These are phyloP conservation scores for Neophaeococcomyces aloes DNA, from an alignment of 2,329 filamentous ascomycete species.

Conservation along the genomic window DNA sequence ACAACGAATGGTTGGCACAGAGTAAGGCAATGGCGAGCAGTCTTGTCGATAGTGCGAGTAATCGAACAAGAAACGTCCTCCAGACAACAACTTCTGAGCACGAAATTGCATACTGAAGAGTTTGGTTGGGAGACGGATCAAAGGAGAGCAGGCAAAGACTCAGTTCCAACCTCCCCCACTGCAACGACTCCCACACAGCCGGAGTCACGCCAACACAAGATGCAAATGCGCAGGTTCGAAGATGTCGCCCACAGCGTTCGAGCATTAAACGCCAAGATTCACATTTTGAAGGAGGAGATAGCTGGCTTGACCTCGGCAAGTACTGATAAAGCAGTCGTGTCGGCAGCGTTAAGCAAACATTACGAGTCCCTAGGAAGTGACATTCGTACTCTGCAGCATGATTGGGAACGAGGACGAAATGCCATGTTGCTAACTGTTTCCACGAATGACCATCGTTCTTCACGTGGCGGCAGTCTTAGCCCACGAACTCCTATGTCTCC, in stretches of 20 bases:
- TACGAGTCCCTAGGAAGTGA: constrained; percentile 93
- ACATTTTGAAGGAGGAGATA: constrained; percentile 81
- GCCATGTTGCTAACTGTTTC: constrained; percentile 67
- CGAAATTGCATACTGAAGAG: constrained; percentile 13
- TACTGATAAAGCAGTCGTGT: constrained; percentile 58
- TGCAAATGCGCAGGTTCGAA: constrained; percentile 78
- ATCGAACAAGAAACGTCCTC: constrained; percentile 41
- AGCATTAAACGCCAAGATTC: constrained; percentile 87
- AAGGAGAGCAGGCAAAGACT: constrained; percentile 1
- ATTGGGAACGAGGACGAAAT: constrained; percentile 82
- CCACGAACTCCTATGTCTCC: constrained; percentile 34
- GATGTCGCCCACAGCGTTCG: constrained; percentile 83
- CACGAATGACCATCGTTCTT: constrained; percentile 30
- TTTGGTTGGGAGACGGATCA: constrained; percentile 7
- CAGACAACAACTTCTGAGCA: constrained; percentile 10
- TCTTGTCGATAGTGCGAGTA: constrained; percentile 63
- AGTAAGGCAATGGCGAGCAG: constrained; percentile 42
- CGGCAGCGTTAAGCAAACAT: constrained; percentile 68
- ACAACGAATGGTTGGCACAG: constrained; percentile 42
- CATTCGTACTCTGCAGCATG: constrained; percentile 64
- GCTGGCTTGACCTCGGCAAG: constrained; percentile 56
- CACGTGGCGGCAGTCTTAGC: constrained; percentile 13
- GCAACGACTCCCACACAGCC: constrained; percentile 32
- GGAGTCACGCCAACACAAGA: constrained; percentile 70
- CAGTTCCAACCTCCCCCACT: neutral